Evolutionary conservation across 2,329 filamentous ascomycete species (phyloP).

Genomic region (Aspergillus neoniger): DNA sequence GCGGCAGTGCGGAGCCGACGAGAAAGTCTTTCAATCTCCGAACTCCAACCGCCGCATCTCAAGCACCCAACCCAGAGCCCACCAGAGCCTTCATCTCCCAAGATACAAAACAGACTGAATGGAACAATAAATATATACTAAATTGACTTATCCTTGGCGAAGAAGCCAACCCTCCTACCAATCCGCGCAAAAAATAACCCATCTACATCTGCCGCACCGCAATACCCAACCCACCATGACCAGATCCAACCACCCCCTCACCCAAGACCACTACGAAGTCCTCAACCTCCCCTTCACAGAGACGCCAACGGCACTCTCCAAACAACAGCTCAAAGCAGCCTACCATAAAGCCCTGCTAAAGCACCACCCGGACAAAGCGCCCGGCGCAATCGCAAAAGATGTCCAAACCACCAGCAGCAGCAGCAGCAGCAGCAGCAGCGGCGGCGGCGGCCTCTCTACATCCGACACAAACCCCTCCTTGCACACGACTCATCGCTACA

Average conservation of each 20-base stretch:
- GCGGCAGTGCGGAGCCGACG: not conserved
- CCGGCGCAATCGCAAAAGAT: slow-evolving; percentile 21
- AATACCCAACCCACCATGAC: slow-evolving; percentile 19
- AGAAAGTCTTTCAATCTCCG: not conserved
- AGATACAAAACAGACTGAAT: not conserved
- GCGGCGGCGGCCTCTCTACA: not conserved
- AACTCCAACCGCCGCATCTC: not conserved
- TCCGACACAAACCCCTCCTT: not conserved
- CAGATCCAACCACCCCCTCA: slow-evolving; percentile 11
- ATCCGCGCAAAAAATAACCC: not conserved
- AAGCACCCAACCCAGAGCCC: not conserved
- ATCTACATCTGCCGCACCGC: not conserved
- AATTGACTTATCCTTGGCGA: not conserved
- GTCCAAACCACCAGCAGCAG: not conserved
- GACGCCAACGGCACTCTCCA: slow-evolving; percentile 30
- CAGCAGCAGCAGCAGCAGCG: too few relatives aligned
- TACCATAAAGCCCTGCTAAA: slow-evolving; percentile 59
- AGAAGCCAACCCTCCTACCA: not conserved
- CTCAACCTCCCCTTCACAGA: slow-evolving; percentile 39
- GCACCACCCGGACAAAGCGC: slow-evolving; percentile 61
- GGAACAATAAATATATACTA: not conserved
- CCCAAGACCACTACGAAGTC: slow-evolving; percentile 42
- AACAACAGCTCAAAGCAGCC: slow-evolving; percentile 53
- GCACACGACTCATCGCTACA: slow-evolving; percentile 27
- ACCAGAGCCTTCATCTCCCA: not conserved